Evolutionary conservation across 2,329 filamentous ascomycete genomes (phyloP).

Genomic region (Emmonsiellopsis sp.): DNA sequence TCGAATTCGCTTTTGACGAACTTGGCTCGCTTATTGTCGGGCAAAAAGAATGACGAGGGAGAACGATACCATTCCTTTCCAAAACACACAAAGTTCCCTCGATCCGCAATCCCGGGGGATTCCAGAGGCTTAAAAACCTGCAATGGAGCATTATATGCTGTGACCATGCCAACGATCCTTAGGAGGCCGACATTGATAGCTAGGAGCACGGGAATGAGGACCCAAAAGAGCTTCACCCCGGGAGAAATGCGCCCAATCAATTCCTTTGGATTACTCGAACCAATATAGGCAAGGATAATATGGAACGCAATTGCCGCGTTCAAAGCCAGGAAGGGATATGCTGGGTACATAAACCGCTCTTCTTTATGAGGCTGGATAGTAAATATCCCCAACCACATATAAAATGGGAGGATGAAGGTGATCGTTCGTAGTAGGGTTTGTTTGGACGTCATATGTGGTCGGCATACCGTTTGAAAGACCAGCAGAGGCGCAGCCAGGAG

Average conservation of each 20-base stretch:
- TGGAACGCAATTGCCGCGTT: conserved; percentile 82
- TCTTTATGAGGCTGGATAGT: conserved; percentile 92
- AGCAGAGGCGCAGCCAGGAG: conserved; percentile 66
- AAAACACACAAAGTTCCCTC: conserved; percentile 69
- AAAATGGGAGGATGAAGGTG: conserved; percentile 76
- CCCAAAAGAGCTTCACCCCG: conserved; percentile 59
- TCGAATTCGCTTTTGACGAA: conserved; percentile 87
- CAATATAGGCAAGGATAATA: conserved; percentile 65
- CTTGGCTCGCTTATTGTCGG: conserved; percentile 71
- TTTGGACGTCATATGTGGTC: conserved; percentile 52
- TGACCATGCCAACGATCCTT: conserved; percentile 66
- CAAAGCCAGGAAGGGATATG: conserved; percentile 79
- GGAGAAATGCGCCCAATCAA: conserved; percentile 63
- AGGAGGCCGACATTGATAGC: conserved; percentile 59
- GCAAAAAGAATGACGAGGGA: conserved; percentile 84
- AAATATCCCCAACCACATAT: conserved; percentile 89
- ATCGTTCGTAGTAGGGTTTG: conserved; percentile 65
- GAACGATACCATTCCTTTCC: conserved; percentile 99
- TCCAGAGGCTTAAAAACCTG: conserved; percentile 44
- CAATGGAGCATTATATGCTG: conserved; percentile 76
- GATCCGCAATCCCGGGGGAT: conserved; percentile 41
- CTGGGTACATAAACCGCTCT: conserved; percentile 97
- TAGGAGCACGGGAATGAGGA: conserved; percentile 51
- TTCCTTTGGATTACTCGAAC: conserved; percentile 57
- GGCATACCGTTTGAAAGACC: conserved; percentile 58